Percentiles rank a stretch among this genome's conserved stretches.
Conservation (phyloP, 768 basidiomycete genomes). For the Tricholomella constricta region DNA sequence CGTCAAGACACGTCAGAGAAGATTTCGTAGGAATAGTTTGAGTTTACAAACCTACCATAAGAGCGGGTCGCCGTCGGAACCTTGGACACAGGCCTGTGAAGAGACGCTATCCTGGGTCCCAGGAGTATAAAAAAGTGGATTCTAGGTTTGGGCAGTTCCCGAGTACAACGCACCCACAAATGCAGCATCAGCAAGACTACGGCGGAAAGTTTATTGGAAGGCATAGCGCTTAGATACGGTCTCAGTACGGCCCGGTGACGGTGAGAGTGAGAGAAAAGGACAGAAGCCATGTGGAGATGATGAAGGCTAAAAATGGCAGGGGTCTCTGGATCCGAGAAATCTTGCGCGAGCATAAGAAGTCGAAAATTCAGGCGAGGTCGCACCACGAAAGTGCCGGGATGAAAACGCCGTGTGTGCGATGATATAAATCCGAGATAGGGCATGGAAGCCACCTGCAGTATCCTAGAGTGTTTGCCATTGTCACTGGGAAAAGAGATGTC, state of each 20-base stretch:
- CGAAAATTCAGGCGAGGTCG: background rate
- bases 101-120: background rate
- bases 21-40: background rate
- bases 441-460: background rate
- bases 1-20: background rate
- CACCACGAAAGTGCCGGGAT: background rate
- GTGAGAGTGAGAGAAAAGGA: background rate
- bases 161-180: background rate
- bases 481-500: background rate
- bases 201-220: background rate
- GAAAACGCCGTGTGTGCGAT: background rate
- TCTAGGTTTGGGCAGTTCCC: background rate
- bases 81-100: background rate
- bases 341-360: background rate
- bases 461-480: background rate
- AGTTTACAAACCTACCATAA: background rate
- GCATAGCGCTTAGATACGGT: background rate
- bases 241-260: background rate
- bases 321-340: background rate
- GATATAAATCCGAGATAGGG: background rate
- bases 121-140: background rate
- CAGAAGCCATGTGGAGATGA: background rate
- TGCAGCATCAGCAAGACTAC: background rate
- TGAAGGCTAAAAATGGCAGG: background rate
- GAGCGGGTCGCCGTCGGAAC: background rate